Evolutionary conservation across 352 stramenopile species (phyloP), one percentile per base, ranked within the genome.

Genomic region (Phytophthora gonapodyides): DNA sequence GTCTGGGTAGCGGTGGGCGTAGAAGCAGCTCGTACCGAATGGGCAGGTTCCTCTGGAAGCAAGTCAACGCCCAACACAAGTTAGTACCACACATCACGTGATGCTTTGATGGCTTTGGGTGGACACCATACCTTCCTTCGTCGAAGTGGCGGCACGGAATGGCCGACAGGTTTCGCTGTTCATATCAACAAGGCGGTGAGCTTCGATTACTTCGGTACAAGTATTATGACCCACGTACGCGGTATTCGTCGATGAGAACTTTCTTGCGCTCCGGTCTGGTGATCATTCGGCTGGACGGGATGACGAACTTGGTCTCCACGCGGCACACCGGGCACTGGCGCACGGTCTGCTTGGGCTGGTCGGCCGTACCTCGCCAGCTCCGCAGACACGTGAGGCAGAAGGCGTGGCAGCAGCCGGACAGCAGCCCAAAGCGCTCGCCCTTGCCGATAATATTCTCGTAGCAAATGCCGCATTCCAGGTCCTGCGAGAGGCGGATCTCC

Each of bases 1-100:
- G 19, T 91, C 82, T 10, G 77, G 62, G 49, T 79, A 89, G 15
- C 80, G 78, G 48, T 96, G 87, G 34, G 82, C 82, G 68, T 94
- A 96, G 70, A 94, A 94, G 59, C 87, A 96, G 67, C 80, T 92
- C 34, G 80, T 86, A n/a, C 85, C 85, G 49, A 96, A 96, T 47
- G 84, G 84, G 80, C 87, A 96, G 21, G 74, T 85, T 24, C 81
- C 81, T 49, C 84, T 91, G 19, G 5, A 64, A 53, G 44, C 48
- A 56, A 61, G 47, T 61, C 31, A 54, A 13, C 54, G 63, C 24
- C 24, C 61, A 47, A 47, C 33, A 51, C 44, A 50, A 33, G 16
- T 61, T 40, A 60, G 62, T 64, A 48, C 30, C 19, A 60, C 34
- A 56, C 35, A 38, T 8, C 5, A 11, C 50, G 31, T 35, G 42